Evolutionary conservation across 306 rosid genomes (phyloP).

Genomic region (Quercus bicolor): DNA sequence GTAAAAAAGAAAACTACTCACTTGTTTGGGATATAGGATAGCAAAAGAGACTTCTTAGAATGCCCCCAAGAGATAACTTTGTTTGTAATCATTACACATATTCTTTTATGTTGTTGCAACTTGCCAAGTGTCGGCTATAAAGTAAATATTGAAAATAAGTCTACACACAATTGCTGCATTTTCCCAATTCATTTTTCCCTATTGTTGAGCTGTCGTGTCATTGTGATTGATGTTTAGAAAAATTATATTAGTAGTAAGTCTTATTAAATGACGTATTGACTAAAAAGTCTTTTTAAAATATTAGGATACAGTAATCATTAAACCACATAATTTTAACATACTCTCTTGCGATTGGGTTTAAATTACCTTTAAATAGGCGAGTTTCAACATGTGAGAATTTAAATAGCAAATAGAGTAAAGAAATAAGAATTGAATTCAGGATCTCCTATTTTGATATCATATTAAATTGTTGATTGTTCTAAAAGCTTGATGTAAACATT

Average conservation of each 20-base stretch:
- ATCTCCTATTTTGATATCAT: fast-evolving
- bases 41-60: not conserved
- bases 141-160: not conserved
- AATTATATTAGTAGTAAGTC: too few species aligned
- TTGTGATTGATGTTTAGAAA: too few species aligned
- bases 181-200: too few species aligned
- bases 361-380: fast-evolving
- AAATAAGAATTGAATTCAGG: fast-evolving
- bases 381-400: too few species aligned
- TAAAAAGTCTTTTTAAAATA: too few species aligned
- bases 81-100: not conserved
- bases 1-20: not conserved
- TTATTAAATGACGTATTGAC: too few species aligned
- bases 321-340: fast-evolving
- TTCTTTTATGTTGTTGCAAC: not conserved
- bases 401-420: fast-evolving
- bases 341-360: fast-evolving
- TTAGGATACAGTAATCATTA: too few species aligned
- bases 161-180: too few species aligned
- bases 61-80: not conserved
- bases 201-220: too few species aligned
- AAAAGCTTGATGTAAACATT: too few species aligned
- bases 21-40: not conserved
- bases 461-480: fast-evolving
- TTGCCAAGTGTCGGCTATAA: not conserved